These are phyloP conservation scores for Cocos nucifera DNA, from an alignment of 176 grass and related monocot species.

Conservation along the genomic window DNA sequence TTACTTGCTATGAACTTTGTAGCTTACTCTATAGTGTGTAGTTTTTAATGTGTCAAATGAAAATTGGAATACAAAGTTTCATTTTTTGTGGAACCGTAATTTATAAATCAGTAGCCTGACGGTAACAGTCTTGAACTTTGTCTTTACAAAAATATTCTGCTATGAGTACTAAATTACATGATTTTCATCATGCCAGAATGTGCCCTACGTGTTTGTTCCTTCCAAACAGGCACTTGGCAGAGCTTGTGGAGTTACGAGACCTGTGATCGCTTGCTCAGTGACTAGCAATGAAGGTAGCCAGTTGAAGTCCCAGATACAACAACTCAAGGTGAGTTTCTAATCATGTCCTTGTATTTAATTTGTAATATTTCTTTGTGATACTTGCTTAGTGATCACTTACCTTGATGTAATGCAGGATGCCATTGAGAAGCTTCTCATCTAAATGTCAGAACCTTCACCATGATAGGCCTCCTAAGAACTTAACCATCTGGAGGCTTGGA, in stretches of 20 bases:
- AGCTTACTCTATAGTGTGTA: too few species aligned
- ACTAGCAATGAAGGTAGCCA: conserved; percentile 6
- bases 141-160: too few species aligned
- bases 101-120: background rate
- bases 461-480: background rate
- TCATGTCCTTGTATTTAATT: background rate
- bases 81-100: too few species aligned
- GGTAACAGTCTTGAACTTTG: too few species aligned
- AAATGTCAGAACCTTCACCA: background rate
- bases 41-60: too few species aligned
- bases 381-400: background rate
- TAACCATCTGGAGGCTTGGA: too few species aligned
- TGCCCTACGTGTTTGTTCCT: conserved; percentile 4
- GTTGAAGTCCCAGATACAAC: conserved; percentile 5
- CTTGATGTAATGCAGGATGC: background rate
- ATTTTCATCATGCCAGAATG: background rate
- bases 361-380: background rate
- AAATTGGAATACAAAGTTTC: too few species aligned
- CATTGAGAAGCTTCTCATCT: background rate
- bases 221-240: conserved; percentile 4
- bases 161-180: background rate
- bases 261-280: background rate
- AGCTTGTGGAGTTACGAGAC: background rate
- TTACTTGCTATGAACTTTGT: too few species aligned
- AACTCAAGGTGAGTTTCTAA: conserved; percentile 1